A percentile compares a stretch with the other conserved stretches of the same genome.
Conservation (phyloP, 1,284 basidiomycete species). For the Somion occarium region DNA sequence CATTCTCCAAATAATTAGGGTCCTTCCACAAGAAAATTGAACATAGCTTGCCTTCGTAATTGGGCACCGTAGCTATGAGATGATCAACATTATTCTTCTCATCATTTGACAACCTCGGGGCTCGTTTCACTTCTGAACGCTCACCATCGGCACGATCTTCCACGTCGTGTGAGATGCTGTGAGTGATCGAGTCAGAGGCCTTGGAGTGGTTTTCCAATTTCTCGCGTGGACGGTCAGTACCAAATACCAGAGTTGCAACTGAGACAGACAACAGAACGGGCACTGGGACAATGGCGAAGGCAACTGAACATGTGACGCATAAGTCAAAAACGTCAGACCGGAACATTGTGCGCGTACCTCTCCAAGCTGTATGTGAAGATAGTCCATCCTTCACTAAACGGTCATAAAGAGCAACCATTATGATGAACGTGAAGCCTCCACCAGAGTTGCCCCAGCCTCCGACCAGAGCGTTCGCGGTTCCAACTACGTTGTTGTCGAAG, state of each 20-base stretch:
- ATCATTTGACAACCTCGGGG: background rate
- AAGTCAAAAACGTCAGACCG: background rate
- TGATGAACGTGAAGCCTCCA: slow-evolving; percentile 51
- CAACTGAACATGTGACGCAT: slow-evolving; percentile 24
- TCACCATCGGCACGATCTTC: background rate
- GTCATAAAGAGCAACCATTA: slow-evolving; percentile 58
- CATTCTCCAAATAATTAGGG: too few relatives aligned
- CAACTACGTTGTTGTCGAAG: slow-evolving; percentile 58
- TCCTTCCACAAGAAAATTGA: too few relatives aligned
- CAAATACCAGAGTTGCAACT: slow-evolving; percentile 40
- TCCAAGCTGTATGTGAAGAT: slow-evolving; percentile 46
- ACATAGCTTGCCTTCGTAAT: too few relatives aligned
- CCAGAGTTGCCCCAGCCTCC: slow-evolving; percentile 51
- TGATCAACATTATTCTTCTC: background rate
- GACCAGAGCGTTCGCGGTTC: slow-evolving; percentile 48
- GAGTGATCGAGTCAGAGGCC: background rate
- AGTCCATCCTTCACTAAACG: slow-evolving; percentile 32
- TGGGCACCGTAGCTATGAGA: too few relatives aligned
- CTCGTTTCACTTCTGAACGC: background rate
- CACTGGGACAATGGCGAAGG: slow-evolving; percentile 56
- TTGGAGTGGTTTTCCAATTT: slow-evolving; percentile 44
- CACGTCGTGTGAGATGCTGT: background rate
- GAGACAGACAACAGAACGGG: slow-evolving; percentile 49
- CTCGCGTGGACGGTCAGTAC: slow-evolving; percentile 58
- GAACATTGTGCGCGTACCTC: slow-evolving; percentile 20